phyloP scores from a whole-genome alignment of 768 basidiomycete genomes.

The Kwoniella sp. region DNA sequence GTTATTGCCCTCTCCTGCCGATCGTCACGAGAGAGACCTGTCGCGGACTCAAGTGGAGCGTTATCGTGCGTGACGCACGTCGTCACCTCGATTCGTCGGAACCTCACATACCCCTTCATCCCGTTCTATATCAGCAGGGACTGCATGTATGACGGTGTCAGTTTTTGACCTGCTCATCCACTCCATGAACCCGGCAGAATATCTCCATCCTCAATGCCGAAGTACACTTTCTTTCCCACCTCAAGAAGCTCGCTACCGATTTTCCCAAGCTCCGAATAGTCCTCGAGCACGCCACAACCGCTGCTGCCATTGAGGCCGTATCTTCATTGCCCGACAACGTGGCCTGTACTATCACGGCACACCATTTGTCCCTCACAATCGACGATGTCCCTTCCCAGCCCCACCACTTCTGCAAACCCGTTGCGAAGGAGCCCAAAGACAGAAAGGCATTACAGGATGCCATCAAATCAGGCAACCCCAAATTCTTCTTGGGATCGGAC shows the following conservation, averaged over 20 bases:
- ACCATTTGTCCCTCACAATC: constrained; percentile 89
- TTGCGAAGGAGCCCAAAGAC: constrained; percentile 94
- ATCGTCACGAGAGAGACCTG: not conserved
- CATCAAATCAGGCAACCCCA: constrained; percentile 75
- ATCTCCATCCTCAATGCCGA: constrained; percentile 93
- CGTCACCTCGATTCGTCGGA: not conserved
- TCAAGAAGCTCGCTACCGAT: constrained; percentile 72
- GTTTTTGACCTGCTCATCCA: constrained; percentile 5
- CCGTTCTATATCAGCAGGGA: too few species aligned
- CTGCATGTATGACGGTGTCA: not conserved
- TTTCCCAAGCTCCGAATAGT: constrained; percentile 94
- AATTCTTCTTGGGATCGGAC: constrained; percentile 97
- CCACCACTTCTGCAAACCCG: constrained; percentile 96
- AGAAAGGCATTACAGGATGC: constrained; percentile 76
- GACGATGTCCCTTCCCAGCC: constrained; percentile 97
- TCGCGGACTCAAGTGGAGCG: too few species aligned
- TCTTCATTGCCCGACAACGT: constrained; percentile 69
- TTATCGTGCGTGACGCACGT: too few species aligned
- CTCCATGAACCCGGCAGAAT: constrained; percentile 61
- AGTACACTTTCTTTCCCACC: constrained; percentile 80
- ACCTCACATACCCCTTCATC: not conserved
- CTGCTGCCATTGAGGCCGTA: constrained; percentile 64
- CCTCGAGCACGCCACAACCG: constrained; percentile 92
- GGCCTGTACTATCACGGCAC: constrained; percentile 94
- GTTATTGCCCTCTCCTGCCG: not conserved